Percentiles rank a stretch among this genome's conserved stretches.
Evolutionary conservation across 192 early-diverging fungal genomes (phyloP).

Genomic region (Coemansia sp.): DNA sequence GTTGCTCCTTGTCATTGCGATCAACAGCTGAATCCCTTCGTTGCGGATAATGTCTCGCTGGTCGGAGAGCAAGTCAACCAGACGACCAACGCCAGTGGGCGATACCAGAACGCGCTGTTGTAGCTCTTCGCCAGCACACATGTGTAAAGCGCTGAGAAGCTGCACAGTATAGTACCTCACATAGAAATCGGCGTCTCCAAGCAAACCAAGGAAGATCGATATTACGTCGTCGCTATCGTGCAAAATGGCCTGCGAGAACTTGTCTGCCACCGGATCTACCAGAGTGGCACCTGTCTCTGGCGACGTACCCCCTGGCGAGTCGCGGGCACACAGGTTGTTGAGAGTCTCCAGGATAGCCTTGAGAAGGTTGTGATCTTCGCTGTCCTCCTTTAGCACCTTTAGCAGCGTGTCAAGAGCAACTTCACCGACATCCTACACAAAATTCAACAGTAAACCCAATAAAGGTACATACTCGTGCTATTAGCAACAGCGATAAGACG

Average conservation of each 20-base stretch:
- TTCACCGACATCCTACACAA: slow-evolving; percentile 80
- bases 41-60: slow-evolving; percentile 95
- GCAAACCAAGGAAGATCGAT: slow-evolving; percentile 79
- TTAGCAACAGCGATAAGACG: background rate
- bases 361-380: slow-evolving; percentile 81
- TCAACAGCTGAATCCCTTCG: slow-evolving; percentile 91
- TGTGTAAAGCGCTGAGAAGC: slow-evolving; percentile 76
- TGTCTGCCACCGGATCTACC: slow-evolving; percentile 28
- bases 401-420: slow-evolving; percentile 75
- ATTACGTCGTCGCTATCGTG: slow-evolving; percentile 65
- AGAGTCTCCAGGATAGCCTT: slow-evolving; percentile 90
- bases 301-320: slow-evolving; percentile 41
- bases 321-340: slow-evolving; percentile 60
- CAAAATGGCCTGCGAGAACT: slow-evolving; percentile 43
- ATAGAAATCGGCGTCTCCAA: slow-evolving; percentile 93
- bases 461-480: background rate
- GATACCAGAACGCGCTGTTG: slow-evolving; percentile 86
- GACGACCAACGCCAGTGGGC: slow-evolving; percentile 80
- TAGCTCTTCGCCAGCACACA: slow-evolving; percentile 58
- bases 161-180: slow-evolving; percentile 91
- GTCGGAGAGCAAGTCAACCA: slow-evolving; percentile 95
- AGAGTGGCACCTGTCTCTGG: slow-evolving; percentile 3
- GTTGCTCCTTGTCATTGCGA: slow-evolving; percentile 88
- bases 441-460: background rate
- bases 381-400: slow-evolving; percentile 76